Base-by-base conservation (phyloP, 2,329 filamentous ascomycete species). In the Colletotrichum sp. region DNA sequence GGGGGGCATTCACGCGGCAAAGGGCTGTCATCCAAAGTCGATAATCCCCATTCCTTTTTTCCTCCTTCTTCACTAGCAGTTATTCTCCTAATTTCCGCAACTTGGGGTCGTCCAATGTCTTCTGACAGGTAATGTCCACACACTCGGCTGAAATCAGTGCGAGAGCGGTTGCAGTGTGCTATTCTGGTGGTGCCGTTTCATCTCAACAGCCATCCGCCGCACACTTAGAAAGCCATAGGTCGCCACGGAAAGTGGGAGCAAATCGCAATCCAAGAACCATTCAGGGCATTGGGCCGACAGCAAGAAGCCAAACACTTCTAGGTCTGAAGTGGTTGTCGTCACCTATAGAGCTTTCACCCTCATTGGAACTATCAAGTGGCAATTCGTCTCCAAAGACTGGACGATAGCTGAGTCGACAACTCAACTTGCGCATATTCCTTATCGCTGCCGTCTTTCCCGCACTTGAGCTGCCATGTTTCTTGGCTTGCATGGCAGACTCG, bases 61-160 rank as follows among this genome's bases (percentile, higher is more conserved):
- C 29, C 43, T 51, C 43, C 27, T 29, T 66, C 36, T 29, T 61
- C 38, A 33, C 59, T 33, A 57, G 59, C 57, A 62, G 27, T 43
- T n/a, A 66, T 62, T 47, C 43, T 54, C 58, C 61, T 65, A 62
- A 57, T 57, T 31, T 43, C 38, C 54, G 54, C 69, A 33, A 12
- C 29, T 36, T 21, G 29, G 69, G 34, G 47, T 67, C 73, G 47
- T 73, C 73, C 62, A 66, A 70, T 70, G 36, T 75, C 58, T 63
- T 68, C 66, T 68, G 43, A 70, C 62, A 47, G 63, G 43, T 27
- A 21, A 63, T 63, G 62, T 38, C 24, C 59, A 66, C 59, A 43
- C 57, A 36, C 57, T 51, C 72, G 31, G 72, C 72, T 72, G 72
- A 74, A 72, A 61, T 72, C 33, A 51, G 18, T 67, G 62, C 63